phyloP scores from a whole-genome alignment of 192 early-diverging fungal genomes.

The Thamnidium elegans region DNA sequence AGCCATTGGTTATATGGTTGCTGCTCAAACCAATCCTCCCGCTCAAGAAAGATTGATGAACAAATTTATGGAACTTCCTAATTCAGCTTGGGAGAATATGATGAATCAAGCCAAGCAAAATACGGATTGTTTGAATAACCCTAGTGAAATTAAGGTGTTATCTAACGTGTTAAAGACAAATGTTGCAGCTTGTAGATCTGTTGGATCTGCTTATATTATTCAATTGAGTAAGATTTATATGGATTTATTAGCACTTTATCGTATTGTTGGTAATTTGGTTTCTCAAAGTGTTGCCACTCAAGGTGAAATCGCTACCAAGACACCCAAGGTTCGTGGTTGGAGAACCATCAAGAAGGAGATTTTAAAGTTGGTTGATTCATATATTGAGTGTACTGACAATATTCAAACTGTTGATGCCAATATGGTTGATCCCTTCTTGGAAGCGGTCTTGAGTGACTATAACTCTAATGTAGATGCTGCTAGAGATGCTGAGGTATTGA shows the following conservation, averaged over 20 bases:
- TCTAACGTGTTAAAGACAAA: conserved; percentile 95
- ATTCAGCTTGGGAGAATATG: conserved; percentile 82
- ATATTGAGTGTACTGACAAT: conserved; percentile 86
- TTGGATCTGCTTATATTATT: conserved; percentile 83
- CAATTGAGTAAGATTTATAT: conserved; percentile 90
- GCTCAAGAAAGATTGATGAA: conserved; percentile 80
- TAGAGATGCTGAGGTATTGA: conserved; percentile 93
- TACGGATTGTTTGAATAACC: conserved; percentile 65
- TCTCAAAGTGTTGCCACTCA: conserved; percentile 71
- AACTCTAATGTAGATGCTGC: conserved; percentile 82
- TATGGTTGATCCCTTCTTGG: conserved; percentile 89
- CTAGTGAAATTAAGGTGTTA: conserved; percentile 85
- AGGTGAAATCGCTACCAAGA: conserved; percentile 85
- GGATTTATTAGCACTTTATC: conserved; percentile 90
- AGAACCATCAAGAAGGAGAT: conserved; percentile 97
- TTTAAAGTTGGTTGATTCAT: conserved; percentile 89
- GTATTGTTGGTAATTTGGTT: conserved; percentile 81
- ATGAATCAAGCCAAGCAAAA: conserved; percentile 71
- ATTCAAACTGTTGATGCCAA: conserved; percentile 72
- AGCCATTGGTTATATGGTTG: conserved; percentile 97
- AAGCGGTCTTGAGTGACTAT: conserved; percentile 89
- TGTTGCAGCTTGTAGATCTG: conserved; percentile 83
- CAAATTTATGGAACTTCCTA: conserved; percentile 87
- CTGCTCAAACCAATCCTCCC: conserved; percentile 79
- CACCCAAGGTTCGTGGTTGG: conserved; percentile 84